Evolutionary conservation across 2,329 filamentous ascomycete genomes (phyloP), one percentile per base, ranked within the genome.

Genomic region (Shiraia sp.): DNA sequence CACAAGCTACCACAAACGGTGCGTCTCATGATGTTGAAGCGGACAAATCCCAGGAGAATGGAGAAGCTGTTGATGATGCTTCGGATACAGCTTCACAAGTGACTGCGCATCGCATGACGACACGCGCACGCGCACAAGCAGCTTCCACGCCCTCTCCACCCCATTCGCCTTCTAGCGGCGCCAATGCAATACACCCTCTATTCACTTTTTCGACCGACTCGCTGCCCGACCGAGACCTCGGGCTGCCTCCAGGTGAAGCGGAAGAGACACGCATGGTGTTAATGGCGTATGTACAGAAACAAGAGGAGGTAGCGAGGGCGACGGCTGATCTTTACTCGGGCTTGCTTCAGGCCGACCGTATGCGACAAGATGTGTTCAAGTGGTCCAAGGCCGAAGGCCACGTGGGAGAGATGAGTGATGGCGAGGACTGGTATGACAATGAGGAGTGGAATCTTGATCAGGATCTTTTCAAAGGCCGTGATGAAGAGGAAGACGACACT

Each of bases 361-460:
- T 87, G 66, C 79, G 88, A 19, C 82, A 81, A 56, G 79, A 83
- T 14, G 87, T 93, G 3, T 78, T 86, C 63, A 80, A 81, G 53
- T 90, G 87, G 85, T 79, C 84, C 53, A 89, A 90, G 64, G 85
- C 88, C 1, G 88, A 92, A 70, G 87, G 79, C 15, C 88, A 92
- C 61, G 68, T 83, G 12, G 80, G 83, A 35, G 87, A 91, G 66
- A 84, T 93, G 84, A 90, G 86, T 36, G 89, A 95, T 63, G 88
- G 88, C 9, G 89, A 95, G 73, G 89, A 95, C 65, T 95, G 88
- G 87, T 91, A 90, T 62, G 89, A 95, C 68, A 81, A 81, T 60
- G 85, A 89, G 38, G 86, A 89, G 70, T 92, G 88, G 87, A 81
- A 80, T 0, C 67, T 93, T 34, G 79, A 81, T 7, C 85, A 87